These are phyloP conservation scores for Mrakiaceae sp. DNA, from an alignment of 1,284 basidiomycete species.

Conservation along the genomic window DNA sequence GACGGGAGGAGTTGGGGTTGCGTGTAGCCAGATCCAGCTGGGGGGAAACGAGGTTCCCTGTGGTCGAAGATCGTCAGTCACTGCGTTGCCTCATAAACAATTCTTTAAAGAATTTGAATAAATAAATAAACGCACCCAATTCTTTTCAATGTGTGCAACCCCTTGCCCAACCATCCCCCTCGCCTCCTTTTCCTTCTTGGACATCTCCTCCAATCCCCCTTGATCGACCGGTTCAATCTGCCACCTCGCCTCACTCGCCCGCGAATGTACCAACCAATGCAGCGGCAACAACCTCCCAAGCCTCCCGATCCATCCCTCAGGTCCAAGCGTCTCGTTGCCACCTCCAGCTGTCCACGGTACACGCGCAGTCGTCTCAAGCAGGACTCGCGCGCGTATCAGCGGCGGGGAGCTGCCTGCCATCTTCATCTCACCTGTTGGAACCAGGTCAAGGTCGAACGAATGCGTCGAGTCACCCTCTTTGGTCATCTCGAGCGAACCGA, in stretches of 20 bases:
- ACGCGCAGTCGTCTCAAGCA: not conserved
- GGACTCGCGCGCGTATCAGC: not conserved
- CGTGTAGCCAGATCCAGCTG: constrained; percentile 4
- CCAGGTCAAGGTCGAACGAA: not conserved
- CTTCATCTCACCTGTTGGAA: not conserved
- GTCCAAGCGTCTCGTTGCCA: not conserved
- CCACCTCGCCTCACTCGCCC: constrained; percentile 9
- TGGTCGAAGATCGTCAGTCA: not conserved
- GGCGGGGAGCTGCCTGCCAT: not conserved
- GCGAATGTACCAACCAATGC: constrained; percentile 1
- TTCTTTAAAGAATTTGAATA: not conserved
- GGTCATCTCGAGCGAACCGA: not conserved
- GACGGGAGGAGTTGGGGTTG: not conserved
- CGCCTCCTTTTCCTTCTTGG: not conserved
- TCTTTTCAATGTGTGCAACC: constrained; percentile 8
- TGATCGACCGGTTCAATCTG: constrained; percentile 47
- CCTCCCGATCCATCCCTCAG: constrained; percentile 1
- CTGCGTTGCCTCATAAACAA: not conserved
- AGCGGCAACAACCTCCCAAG: not conserved
- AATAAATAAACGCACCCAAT: not conserved
- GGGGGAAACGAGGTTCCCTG: constrained; percentile 6
- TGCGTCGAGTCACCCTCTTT: not conserved
- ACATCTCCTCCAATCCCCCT: constrained; percentile 37
- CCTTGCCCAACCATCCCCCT: not conserved
- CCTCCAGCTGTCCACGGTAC: not conserved